phyloP scores from a whole-genome alignment of 192 early-diverging fungal species.

The Dissophora globulifera region DNA sequence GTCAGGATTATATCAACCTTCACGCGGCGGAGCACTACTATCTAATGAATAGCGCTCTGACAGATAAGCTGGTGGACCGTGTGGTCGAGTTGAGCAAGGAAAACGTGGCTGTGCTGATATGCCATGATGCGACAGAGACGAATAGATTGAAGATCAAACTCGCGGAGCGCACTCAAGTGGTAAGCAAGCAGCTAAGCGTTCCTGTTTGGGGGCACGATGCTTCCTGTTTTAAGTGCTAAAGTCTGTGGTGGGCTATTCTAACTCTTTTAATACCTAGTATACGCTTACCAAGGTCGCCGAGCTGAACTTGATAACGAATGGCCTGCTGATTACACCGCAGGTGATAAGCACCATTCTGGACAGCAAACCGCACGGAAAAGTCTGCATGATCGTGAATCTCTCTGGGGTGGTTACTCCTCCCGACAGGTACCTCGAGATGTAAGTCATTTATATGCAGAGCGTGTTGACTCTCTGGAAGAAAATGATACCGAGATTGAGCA shows the following conservation, averaged over 20 bases:
- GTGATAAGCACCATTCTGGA: neutral
- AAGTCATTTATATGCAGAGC: conserved; percentile 1
- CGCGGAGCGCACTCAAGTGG: conserved; percentile 2
- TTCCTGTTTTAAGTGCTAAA: too few species aligned
- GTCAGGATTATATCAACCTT: conserved; percentile 22
- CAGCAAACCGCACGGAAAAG: neutral
- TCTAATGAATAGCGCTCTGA: neutral
- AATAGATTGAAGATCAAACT: conserved; percentile 1
- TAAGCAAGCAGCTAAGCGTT: neutral
- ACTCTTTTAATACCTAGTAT: neutral
- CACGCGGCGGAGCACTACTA: conserved; percentile 2
- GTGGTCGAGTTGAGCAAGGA: conserved; percentile 22
- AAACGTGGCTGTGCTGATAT: conserved; percentile 17
- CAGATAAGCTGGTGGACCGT: neutral
- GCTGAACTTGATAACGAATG: neutral
- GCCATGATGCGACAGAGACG: conserved; percentile 9
- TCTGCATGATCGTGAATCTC: conserved; percentile 29
- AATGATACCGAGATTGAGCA: too few species aligned
- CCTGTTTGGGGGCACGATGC: neutral
- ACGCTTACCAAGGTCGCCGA: conserved; percentile 2
- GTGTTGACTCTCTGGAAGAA: too few species aligned
- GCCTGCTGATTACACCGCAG: conserved; percentile 19
- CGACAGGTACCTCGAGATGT: conserved; percentile 23
- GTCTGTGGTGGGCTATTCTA: neutral
- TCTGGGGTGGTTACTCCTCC: neutral